phyloP scores from a whole-genome alignment of 768 basidiomycete genomes.

The Melanogaster broomeanus region DNA sequence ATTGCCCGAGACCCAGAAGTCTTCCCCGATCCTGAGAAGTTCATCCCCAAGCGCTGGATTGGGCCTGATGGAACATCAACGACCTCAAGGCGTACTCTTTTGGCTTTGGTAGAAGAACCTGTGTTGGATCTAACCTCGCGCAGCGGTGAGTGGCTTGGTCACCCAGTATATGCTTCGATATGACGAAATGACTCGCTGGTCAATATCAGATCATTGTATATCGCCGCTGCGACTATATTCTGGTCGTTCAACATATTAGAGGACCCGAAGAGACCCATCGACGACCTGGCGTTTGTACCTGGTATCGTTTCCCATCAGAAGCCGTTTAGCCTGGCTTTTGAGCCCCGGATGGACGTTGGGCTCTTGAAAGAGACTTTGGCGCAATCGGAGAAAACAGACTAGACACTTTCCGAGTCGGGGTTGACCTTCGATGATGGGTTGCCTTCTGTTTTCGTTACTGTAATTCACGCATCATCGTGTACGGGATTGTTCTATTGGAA shows the following conservation, averaged over 20 bases:
- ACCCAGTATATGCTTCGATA: background rate
- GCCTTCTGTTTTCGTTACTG: background rate
- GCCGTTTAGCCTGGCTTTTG: slow-evolving; percentile 59
- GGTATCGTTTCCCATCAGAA: slow-evolving; percentile 63
- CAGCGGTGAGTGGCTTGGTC: slow-evolving; percentile 16
- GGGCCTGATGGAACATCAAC: slow-evolving; percentile 42
- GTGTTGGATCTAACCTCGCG: slow-evolving; percentile 26
- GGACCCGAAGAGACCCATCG: slow-evolving; percentile 54
- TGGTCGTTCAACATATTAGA: slow-evolving; percentile 60
- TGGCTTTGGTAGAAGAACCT: slow-evolving; percentile 49
- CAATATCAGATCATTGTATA: slow-evolving; percentile 53
- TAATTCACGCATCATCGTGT: too few relatives aligned
- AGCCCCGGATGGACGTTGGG: slow-evolving; percentile 39
- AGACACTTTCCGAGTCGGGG: background rate
- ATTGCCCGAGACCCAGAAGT: slow-evolving; percentile 26
- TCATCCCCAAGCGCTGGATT: slow-evolving; percentile 60
- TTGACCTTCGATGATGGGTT: background rate
- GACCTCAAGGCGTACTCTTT: slow-evolving; percentile 54
- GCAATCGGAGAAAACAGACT: background rate
- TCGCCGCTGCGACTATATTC: slow-evolving; percentile 61
- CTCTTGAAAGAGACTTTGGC: slow-evolving; percentile 15
- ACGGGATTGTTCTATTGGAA: too few relatives aligned
- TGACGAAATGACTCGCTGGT: background rate
- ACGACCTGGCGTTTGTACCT: slow-evolving; percentile 61
- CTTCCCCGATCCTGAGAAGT: slow-evolving; percentile 43